These are phyloP conservation scores for Wallacemonas sp. DNA, from an alignment of 208 protist genomes.

Conservation along the genomic window DNA sequence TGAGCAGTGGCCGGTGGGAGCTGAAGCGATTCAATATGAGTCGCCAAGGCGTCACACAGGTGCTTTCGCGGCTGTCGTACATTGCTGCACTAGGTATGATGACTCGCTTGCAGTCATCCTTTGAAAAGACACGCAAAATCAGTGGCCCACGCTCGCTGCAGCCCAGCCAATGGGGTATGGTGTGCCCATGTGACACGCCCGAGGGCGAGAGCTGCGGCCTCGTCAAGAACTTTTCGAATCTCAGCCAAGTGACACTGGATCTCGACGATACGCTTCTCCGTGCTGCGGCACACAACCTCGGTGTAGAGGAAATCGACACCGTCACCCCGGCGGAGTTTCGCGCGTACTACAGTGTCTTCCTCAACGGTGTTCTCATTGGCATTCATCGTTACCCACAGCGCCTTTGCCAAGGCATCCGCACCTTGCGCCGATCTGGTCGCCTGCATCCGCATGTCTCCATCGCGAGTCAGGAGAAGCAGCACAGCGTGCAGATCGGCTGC, in stretches of 20 bases:
- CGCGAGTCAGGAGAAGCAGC: slow-evolving; percentile 67
- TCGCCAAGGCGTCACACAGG: slow-evolving; percentile 95
- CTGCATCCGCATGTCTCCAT: slow-evolving; percentile 90
- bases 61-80: slow-evolving; percentile 98
- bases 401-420: slow-evolving; percentile 73
- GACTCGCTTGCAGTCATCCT: slow-evolving; percentile 98
- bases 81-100: slow-evolving; percentile 99
- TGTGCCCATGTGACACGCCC: slow-evolving; percentile 99
- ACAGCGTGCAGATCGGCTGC: slow-evolving; percentile 81
- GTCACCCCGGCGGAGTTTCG: slow-evolving; percentile 71
- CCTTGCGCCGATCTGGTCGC: slow-evolving; percentile 67
- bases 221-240: slow-evolving; percentile 99
- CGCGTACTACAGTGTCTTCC: slow-evolving; percentile 77
- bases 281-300: slow-evolving; percentile 70
- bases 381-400: slow-evolving; percentile 86
- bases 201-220: slow-evolving; percentile 99
- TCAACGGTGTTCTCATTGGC: slow-evolving; percentile 84
- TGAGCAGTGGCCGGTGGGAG: slow-evolving; percentile 97
- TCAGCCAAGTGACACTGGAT: slow-evolving; percentile 98
- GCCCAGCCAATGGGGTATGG: slow-evolving; percentile 99
- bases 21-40: slow-evolving; percentile 99
- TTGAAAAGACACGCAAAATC: slow-evolving; percentile 99
- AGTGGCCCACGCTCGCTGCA: slow-evolving; percentile 95
- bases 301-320: slow-evolving; percentile 82
- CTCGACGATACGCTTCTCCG: slow-evolving; percentile 89